Percentiles rank a stretch among this genome's conserved stretches.
phyloP scores from a whole-genome alignment of 208 protist species.

The Wallacemonas collosoma region DNA sequence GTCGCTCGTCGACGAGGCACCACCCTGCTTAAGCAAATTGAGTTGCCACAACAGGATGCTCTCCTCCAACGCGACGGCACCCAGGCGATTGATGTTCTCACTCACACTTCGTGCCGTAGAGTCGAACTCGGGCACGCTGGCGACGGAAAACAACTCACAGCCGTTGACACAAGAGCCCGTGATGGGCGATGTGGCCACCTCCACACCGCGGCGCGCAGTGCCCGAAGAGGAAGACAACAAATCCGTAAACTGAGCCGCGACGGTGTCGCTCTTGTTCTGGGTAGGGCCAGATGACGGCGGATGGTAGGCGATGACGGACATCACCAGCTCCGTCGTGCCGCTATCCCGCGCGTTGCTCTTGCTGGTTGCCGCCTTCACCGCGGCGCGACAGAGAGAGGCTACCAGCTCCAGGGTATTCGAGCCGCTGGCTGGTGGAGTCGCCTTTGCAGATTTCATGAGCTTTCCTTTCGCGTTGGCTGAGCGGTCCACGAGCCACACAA shows the following conservation, averaged over 20 bases:
- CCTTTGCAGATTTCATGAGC: neutral
- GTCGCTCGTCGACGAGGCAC: too few relatives aligned
- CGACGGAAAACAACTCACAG: constrained; percentile 38
- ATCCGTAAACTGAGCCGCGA: neutral
- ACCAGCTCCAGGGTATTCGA: constrained; percentile 12
- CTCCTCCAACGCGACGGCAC: neutral
- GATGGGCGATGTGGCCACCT: constrained; percentile 44
- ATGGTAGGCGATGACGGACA: neutral
- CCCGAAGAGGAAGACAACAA: neutral
- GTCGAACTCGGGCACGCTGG: constrained; percentile 29
- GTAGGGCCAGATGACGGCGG: neutral
- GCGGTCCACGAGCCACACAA: constrained; percentile 36
- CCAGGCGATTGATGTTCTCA: neutral
- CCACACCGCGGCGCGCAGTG: constrained; percentile 11
- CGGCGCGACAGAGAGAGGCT: constrained; percentile 11
- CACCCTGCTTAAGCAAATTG: constrained; percentile 16
- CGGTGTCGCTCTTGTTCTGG: neutral
- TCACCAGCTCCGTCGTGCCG: neutral
- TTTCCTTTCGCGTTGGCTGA: neutral
- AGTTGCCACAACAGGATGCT: constrained; percentile 41
- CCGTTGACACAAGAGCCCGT: constrained; percentile 47
- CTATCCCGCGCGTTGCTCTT: neutral
- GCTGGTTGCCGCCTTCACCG: constrained; percentile 6
- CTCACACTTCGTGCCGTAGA: constrained; percentile 7
- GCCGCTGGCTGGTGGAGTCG: neutral